phyloP scores from a whole-genome alignment of 106 monocot genomes.

The Amphibolis antarctica region DNA sequence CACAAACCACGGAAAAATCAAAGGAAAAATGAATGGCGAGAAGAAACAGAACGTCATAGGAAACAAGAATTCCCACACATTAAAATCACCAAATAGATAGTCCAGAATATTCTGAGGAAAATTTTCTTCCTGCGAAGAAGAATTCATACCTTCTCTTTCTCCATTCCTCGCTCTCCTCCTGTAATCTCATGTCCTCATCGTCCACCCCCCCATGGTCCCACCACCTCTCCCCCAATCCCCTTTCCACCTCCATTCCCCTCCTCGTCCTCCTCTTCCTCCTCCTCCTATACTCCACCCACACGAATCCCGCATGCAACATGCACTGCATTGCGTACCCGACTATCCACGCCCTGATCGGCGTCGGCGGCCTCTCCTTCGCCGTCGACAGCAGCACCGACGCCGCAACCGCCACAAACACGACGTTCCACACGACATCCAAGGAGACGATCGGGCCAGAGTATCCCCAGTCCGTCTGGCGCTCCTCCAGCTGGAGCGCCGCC shows the following conservation, averaged over 20 bases:
- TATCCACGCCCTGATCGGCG: constrained; percentile 33
- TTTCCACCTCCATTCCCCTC: neutral
- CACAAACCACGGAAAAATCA: too few relatives aligned
- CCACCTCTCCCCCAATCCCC: neutral
- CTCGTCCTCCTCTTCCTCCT: constrained; percentile 7
- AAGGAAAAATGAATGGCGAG: too few relatives aligned
- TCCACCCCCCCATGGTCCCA: neutral
- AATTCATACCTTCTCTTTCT: constrained; percentile 5
- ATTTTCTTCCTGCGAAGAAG: neutral
- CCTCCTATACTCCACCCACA: constrained; percentile 25
- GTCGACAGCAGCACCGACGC: constrained; percentile 15
- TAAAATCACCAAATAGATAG: too few relatives aligned
- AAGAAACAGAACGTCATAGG: too few relatives aligned
- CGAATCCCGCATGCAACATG: constrained; percentile 22
- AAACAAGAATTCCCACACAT: too few relatives aligned
- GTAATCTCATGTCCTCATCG: neutral
- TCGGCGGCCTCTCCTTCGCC: constrained; percentile 25
- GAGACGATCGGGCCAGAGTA: constrained; percentile 27
- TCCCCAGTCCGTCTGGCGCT: constrained; percentile 21
- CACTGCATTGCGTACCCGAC: constrained; percentile 33
- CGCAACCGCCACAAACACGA: constrained; percentile 19
- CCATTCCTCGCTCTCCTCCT: neutral
- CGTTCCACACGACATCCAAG: constrained; percentile 25
- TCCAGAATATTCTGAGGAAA: too few relatives aligned
- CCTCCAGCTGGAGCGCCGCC: constrained; percentile 18